A percentile compares a stretch with the other conserved stretches of the same genome.
These are phyloP conservation scores for Helotiales sp. DNA, from an alignment of 2,329 filamentous ascomycete species.

Conservation along the genomic window DNA sequence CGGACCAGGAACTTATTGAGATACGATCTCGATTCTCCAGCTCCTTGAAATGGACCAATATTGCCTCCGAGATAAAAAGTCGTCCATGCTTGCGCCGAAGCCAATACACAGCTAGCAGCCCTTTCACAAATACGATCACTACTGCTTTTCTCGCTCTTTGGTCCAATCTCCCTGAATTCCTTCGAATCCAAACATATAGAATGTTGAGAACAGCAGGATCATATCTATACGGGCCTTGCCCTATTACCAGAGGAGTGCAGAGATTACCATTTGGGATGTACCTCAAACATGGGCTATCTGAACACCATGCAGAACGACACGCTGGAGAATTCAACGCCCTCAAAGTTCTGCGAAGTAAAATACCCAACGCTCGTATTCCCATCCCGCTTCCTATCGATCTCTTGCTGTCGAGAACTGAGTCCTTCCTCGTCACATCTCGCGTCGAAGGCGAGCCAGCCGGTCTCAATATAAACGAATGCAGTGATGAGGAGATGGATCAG, in stretches of 20 bases:
- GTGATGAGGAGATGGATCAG: constrained; percentile 10
- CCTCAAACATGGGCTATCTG: constrained; percentile 11
- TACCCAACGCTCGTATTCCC: constrained; percentile 13
- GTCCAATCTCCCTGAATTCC: constrained; percentile 8
- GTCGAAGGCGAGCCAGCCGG: constrained; percentile 10
- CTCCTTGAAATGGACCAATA: constrained; percentile 9
- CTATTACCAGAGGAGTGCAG: neutral
- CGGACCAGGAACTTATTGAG: constrained; percentile 5
- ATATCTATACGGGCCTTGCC: constrained; percentile 4
- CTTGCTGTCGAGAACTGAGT: constrained; percentile 2
- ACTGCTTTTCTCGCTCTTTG: constrained; percentile 8
- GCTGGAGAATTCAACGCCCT: constrained; percentile 14
- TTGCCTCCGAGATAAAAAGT: constrained; percentile 7
- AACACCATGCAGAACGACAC: constrained; percentile 3
- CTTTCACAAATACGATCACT: constrained; percentile 1
- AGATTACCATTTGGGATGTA: constrained; percentile 19
- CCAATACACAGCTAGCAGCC: neutral
- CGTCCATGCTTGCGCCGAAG: neutral
- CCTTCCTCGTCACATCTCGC: constrained; percentile 12
- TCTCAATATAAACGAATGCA: constrained; percentile 8
- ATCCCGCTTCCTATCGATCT: constrained; percentile 12
- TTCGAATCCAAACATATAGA: constrained; percentile 13
- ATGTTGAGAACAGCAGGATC: constrained; percentile 5
- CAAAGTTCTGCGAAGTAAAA: constrained; percentile 4
- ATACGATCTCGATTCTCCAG: constrained; percentile 12